Conservation (phyloP, 75 land plant species). For the Gnetum montanum region DNA sequence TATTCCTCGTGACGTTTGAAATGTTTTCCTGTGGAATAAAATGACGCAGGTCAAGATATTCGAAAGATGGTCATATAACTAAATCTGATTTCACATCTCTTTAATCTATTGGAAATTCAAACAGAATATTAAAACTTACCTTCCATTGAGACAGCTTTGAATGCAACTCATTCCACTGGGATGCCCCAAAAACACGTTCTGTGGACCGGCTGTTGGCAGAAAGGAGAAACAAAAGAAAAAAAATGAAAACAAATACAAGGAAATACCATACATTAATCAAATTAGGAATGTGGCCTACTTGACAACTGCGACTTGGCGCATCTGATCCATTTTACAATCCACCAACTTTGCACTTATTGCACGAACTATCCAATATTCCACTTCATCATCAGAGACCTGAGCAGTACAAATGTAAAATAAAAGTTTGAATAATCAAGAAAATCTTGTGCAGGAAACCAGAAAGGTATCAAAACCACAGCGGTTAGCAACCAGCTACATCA, state of each 20-base stretch:
- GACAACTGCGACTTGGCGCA: conserved; percentile 68
- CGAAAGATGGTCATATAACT: too few relatives aligned
- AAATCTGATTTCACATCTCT: not conserved
- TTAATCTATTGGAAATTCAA: not conserved
- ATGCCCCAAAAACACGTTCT: conserved; percentile 71
- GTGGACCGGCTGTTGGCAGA: conserved; percentile 53
- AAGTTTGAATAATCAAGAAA: not conserved
- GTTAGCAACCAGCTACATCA: too few relatives aligned
- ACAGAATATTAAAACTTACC: conserved; percentile 53
- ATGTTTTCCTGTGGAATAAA: conserved; percentile 50
- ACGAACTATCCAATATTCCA: conserved; percentile 85
- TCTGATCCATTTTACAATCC: conserved; percentile 95
- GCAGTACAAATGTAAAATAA: not conserved
- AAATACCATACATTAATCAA: not conserved
- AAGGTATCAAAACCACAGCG: too few relatives aligned
- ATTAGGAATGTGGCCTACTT: conserved; percentile 28
- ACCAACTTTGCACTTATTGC: conserved; percentile 80
- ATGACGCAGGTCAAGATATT: too few relatives aligned
- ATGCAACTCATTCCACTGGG: conserved; percentile 69
- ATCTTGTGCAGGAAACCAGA: too few relatives aligned
- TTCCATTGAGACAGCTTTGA: conserved; percentile 67
- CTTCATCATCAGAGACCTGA: conserved; percentile 85
- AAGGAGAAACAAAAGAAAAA: not conserved
- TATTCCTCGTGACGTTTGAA: conserved; percentile 40
- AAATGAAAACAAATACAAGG: not conserved